phyloP scores from a whole-genome alignment of 768 basidiomycete genomes.

The Suillus sp. region DNA sequence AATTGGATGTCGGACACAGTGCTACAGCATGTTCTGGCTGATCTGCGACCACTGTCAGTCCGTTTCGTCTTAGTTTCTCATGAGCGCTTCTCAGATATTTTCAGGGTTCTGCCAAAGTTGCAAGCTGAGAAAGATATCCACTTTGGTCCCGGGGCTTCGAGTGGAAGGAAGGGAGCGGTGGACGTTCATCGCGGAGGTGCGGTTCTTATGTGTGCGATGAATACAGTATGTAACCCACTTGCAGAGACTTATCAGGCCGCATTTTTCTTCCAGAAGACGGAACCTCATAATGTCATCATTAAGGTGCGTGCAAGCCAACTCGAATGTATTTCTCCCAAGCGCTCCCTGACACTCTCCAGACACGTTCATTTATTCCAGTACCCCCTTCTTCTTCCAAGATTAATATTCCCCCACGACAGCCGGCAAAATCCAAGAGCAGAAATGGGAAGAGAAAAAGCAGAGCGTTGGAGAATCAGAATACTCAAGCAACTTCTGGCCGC shows the following conservation, averaged over 20 bases:
- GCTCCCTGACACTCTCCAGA: conserved; percentile 30
- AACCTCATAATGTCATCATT: conserved; percentile 77
- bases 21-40: conserved; percentile 78
- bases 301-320: conserved; percentile 57
- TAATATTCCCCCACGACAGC: conserved; percentile 16
- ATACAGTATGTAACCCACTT: conserved; percentile 9
- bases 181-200: conserved; percentile 86
- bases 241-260: conserved; percentile 88
- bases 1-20: conserved; percentile 89
- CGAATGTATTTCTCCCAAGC: conserved; percentile 3
- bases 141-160: conserved; percentile 38
- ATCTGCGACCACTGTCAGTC: conserved; percentile 69
- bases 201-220: conserved; percentile 11
- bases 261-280: conserved; percentile 83
- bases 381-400: conserved; percentile 18
- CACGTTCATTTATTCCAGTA: conserved; percentile 42
- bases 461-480: conserved; percentile 13
- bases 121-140: conserved; percentile 55
- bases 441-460: conserved; percentile 27
- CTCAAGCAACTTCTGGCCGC: conserved; percentile 13
- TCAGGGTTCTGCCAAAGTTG: conserved; percentile 70
- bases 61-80: conserved; percentile 1
- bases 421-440: conserved; percentile 20
- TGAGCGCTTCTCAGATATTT: conserved; percentile 10
- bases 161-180: conserved; percentile 68